phyloP scores from a whole-genome alignment of 805 yeast species.

The Ogataea zsoltii region DNA sequence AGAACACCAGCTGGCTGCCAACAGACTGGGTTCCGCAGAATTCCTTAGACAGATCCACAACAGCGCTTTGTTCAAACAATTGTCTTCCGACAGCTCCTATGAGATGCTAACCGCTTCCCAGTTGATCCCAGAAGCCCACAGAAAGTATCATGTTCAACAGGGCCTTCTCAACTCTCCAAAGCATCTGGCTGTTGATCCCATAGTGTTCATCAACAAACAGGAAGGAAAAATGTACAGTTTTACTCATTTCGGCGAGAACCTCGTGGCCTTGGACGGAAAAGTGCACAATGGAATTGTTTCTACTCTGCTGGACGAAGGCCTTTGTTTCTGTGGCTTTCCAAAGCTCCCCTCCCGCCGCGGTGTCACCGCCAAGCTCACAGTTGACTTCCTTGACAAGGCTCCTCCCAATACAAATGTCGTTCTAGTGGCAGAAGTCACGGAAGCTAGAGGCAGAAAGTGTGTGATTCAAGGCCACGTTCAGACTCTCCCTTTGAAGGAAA shows the following conservation, averaged over 20 bases:
- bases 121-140: slow-evolving; percentile 59
- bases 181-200: slow-evolving; percentile 73
- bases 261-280: slow-evolving; percentile 69
- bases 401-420: slow-evolving; percentile 65
- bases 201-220: slow-evolving; percentile 54
- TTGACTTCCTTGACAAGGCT: slow-evolving; percentile 63
- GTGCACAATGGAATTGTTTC: slow-evolving; percentile 82
- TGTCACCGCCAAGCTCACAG: slow-evolving; percentile 77
- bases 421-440: slow-evolving; percentile 63
- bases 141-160: slow-evolving; percentile 62
- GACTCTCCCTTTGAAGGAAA: slow-evolving; percentile 41
- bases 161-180: slow-evolving; percentile 72
- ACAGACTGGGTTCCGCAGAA: slow-evolving; percentile 28
- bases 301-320: slow-evolving; percentile 78
- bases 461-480: slow-evolving; percentile 68
- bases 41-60: slow-evolving; percentile 30
- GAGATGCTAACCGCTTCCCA: slow-evolving; percentile 38
- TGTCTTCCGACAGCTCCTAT: slow-evolving; percentile 27
- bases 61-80: slow-evolving; percentile 28
- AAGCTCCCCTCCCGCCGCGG: slow-evolving; percentile 79
- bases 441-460: slow-evolving; percentile 78
- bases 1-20: slow-evolving; percentile 9
- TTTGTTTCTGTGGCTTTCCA: slow-evolving; percentile 85
- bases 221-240: slow-evolving; percentile 60
- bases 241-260: slow-evolving; percentile 66